Conservation (phyloP, 768 basidiomycete genomes). For the Leucocoprinus leucothites region DNA sequence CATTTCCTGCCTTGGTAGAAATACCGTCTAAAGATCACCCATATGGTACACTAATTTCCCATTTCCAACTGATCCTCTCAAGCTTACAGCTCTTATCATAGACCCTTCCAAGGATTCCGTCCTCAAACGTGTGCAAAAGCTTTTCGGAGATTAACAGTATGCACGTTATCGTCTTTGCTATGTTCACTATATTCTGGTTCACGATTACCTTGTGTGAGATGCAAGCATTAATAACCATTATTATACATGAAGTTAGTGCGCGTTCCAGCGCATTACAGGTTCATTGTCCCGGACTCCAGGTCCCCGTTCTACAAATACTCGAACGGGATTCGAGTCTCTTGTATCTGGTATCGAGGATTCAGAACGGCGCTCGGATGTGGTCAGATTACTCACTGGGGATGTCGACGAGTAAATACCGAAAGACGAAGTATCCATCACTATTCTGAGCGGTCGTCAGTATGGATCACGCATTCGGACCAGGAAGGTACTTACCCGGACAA, state of each 20-base stretch:
- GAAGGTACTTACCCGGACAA: slow-evolving; percentile 58
- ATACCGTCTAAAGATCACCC: slow-evolving; percentile 99
- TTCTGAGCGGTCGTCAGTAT: slow-evolving; percentile 41
- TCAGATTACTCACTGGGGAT: slow-evolving; percentile 62
- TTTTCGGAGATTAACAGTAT: slow-evolving; percentile 77
- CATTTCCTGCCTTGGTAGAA: slow-evolving; percentile 95
- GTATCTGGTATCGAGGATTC: slow-evolving; percentile 43
- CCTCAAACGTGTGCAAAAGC: slow-evolving; percentile 93
- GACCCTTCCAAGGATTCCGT: slow-evolving; percentile 96
- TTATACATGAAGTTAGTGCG: slow-evolving; percentile 26
- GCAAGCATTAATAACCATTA: slow-evolving; percentile 18
- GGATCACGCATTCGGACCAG: slow-evolving; percentile 10
- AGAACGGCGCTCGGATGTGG: slow-evolving; percentile 18
- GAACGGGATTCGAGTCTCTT: slow-evolving; percentile 53
- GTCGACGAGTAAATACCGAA: slow-evolving; percentile 75
- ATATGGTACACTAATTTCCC: slow-evolving; percentile 58
- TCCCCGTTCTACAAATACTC: slow-evolving; percentile 68
- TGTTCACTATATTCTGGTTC: background rate
- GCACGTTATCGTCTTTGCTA: slow-evolving; percentile 6
- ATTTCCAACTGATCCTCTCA: background rate
- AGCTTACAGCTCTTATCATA: slow-evolving; percentile 26
- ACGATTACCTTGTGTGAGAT: background rate
- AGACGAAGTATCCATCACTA: slow-evolving; percentile 72
- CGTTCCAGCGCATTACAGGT: slow-evolving; percentile 66
- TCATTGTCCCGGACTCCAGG: slow-evolving; percentile 69